Conservation (phyloP, 345 rosid genomes). For the Limnanthes douglasii region DNA sequence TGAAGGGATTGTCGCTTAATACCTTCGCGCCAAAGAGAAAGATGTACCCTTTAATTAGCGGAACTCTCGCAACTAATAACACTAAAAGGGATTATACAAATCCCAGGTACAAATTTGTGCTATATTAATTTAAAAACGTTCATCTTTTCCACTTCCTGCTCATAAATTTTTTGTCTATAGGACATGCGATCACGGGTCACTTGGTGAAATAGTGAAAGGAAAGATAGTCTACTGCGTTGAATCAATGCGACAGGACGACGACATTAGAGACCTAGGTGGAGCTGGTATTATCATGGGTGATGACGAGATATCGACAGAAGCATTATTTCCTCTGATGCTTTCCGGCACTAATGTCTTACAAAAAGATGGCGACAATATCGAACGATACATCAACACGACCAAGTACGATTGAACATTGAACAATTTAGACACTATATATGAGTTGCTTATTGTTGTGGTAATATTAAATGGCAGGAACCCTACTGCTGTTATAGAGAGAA, state of each 20-base stretch:
- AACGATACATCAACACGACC: slow-evolving; percentile 53
- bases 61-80: slow-evolving; percentile 34
- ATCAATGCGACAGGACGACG: slow-evolving; percentile 23
- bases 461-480: no score
- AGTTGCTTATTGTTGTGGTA: no score
- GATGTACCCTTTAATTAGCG: slow-evolving; percentile 52
- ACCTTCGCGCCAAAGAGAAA: slow-evolving; percentile 31
- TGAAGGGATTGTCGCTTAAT: slow-evolving; percentile 57
- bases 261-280: slow-evolving; percentile 30
- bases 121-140: not conserved
- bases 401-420: no score
- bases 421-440: not conserved
- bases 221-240: slow-evolving; percentile 59
- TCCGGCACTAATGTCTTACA: slow-evolving; percentile 20
- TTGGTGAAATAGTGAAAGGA: slow-evolving; percentile 42
- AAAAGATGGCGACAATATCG: slow-evolving; percentile 31
- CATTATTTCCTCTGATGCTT: slow-evolving; percentile 17
- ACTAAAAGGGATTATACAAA: slow-evolving; percentile 22
- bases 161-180: slow-evolving; percentile 18
- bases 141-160: not conserved
- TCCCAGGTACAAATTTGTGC: slow-evolving; percentile 20
- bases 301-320: slow-evolving; percentile 12
- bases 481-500: no score
- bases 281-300: slow-evolving; percentile 31
- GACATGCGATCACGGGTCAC: slow-evolving; percentile 43